phyloP scores from a whole-genome alignment of 352 stramenopile species.

The Elongisporangium undulatum region DNA sequence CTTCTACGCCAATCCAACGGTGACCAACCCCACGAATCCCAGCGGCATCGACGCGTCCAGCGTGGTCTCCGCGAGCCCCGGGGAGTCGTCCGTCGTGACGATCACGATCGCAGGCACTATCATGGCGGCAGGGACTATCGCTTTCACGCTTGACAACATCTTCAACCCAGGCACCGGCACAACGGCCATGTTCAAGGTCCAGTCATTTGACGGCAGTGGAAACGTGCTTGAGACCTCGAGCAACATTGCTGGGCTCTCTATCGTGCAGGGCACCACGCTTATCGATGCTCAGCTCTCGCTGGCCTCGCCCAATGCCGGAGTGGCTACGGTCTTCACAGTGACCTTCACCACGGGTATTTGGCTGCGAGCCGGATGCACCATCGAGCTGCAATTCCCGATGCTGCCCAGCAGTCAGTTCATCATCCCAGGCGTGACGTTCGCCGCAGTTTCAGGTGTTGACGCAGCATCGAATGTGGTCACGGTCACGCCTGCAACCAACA shows the following conservation, averaged over 20 bases:
- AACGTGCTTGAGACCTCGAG: constrained; percentile 29
- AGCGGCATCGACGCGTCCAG: constrained; percentile 21
- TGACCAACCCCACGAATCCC: constrained; percentile 8
- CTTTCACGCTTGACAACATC: constrained; percentile 49
- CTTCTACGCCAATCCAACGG: constrained; percentile 34
- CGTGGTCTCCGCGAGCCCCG: constrained; percentile 19
- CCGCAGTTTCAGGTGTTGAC: constrained; percentile 15
- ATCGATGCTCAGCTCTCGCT: constrained; percentile 19
- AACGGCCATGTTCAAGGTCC: constrained; percentile 33
- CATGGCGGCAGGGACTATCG: constrained; percentile 18
- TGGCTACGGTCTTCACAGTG: constrained; percentile 21
- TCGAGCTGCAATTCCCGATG: constrained; percentile 44
- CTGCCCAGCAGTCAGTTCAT: constrained; percentile 34
- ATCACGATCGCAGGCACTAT: constrained; percentile 27
- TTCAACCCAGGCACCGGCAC: constrained; percentile 47
- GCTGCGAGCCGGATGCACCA: constrained; percentile 30
- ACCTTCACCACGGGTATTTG: constrained; percentile 36
- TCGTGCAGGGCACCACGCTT: constrained; percentile 18
- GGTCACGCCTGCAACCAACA: background rate
- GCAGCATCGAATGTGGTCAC: constrained; percentile 20
- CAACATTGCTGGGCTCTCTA: constrained; percentile 20
- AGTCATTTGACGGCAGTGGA: constrained; percentile 3
- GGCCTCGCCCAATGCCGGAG: constrained; percentile 25
- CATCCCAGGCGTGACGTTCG: constrained; percentile 16
- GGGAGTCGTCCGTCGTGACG: constrained; percentile 7